Percentiles rank a stretch among this genome's conserved stretches.
Conservation (phyloP, 768 basidiomycete species). For the Boletales sp. region DNA sequence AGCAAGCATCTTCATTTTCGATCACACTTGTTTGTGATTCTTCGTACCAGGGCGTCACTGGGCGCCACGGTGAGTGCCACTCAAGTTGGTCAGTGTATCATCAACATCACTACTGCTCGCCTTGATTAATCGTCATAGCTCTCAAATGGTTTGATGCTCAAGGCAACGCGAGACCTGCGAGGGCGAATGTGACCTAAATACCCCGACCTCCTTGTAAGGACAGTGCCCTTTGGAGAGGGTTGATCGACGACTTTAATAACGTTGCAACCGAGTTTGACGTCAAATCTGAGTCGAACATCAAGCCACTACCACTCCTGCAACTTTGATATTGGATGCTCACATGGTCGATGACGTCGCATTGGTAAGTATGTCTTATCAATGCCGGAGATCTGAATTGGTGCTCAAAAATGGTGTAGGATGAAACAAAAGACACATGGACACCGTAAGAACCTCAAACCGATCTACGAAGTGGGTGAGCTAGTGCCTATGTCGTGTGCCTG, state of each 20-base stretch:
- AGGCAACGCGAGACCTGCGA: constrained; percentile 67
- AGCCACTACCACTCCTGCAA: constrained; percentile 73
- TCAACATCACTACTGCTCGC: no score
- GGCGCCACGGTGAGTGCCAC: no score
- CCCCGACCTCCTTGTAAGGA: constrained; percentile 69
- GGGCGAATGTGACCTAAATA: constrained; percentile 77
- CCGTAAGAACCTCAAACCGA: constrained; percentile 89
- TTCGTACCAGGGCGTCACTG: no score
- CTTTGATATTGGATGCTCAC: constrained; percentile 59
- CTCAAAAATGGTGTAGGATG: constrained; percentile 40
- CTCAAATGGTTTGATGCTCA: constrained; percentile 86
- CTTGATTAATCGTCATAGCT: no score
- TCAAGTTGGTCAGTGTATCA: no score
- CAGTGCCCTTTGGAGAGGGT: background rate
- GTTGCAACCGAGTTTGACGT: constrained; percentile 71
- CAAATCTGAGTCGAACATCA: constrained; percentile 68
- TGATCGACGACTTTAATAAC: constrained; percentile 36
- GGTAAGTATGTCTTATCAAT: constrained; percentile 35
- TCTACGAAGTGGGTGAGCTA: constrained; percentile 67
- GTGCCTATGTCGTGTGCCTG: background rate
- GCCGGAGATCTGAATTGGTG: background rate
- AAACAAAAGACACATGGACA: constrained; percentile 87
- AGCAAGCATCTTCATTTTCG: no score
- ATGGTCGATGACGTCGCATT: constrained; percentile 76
- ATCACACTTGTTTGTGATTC: no score